Conservation (phyloP, 1,284 basidiomycete genomes). For the Thecaphora thlaspeos region DNA sequence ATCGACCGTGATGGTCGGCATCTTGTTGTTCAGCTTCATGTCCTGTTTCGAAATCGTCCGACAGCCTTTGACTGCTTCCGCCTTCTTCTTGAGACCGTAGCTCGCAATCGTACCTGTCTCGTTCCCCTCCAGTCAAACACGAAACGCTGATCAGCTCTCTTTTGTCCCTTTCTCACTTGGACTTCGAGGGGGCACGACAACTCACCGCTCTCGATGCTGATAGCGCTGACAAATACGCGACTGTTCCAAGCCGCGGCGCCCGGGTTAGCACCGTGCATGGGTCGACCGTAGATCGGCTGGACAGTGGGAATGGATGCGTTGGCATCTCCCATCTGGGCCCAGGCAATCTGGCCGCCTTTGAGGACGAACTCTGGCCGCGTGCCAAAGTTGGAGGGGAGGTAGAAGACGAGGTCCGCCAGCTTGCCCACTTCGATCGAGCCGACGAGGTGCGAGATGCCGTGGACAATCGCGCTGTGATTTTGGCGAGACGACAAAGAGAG, state of each 20-base stretch:
- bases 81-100: slow-evolving; percentile 74
- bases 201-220: slow-evolving; percentile 67
- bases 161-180: too few relatives aligned
- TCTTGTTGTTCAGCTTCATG: slow-evolving; percentile 87
- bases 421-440: slow-evolving; percentile 80
- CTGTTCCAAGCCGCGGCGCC: slow-evolving; percentile 76
- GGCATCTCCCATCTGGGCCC: slow-evolving; percentile 88
- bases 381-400: slow-evolving; percentile 91
- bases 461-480: slow-evolving; percentile 78
- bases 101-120: slow-evolving; percentile 64
- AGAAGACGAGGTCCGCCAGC: slow-evolving; percentile 89
- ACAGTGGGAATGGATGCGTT: slow-evolving; percentile 85
- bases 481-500: too few relatives aligned
- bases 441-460: slow-evolving; percentile 84
- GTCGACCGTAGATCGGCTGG: slow-evolving; percentile 78
- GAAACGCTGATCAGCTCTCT: too few relatives aligned
- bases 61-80: slow-evolving; percentile 76
- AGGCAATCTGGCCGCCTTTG: slow-evolving; percentile 90
- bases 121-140: slow-evolving; percentile 11
- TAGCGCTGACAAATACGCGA: slow-evolving; percentile 77
- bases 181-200: slow-evolving; percentile 7
- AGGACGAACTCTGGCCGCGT: slow-evolving; percentile 86
- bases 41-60: slow-evolving; percentile 76
- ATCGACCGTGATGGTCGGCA: slow-evolving; percentile 82
- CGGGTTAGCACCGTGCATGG: slow-evolving; percentile 84